Percentiles rank a stretch among this genome's conserved stretches.
phyloP scores from a whole-genome alignment of 768 basidiomycete genomes.

The Naganishia antarctica region DNA sequence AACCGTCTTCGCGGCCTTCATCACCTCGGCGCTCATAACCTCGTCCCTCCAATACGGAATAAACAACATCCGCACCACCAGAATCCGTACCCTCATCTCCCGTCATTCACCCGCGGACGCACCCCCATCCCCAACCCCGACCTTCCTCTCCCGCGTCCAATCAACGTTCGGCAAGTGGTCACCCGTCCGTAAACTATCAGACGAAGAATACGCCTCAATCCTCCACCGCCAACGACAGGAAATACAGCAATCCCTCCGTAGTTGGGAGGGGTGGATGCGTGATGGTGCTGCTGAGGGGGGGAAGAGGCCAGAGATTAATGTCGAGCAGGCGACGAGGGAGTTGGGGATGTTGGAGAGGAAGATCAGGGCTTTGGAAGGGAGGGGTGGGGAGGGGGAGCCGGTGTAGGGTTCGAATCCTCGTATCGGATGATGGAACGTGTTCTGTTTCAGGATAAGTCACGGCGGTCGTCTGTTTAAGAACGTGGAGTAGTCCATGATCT shows the following conservation, averaged over 20 bases:
- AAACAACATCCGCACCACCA: slow-evolving; percentile 63
- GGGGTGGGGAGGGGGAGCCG: not conserved
- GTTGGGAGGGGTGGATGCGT: slow-evolving; percentile 11
- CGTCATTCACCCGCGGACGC: not conserved
- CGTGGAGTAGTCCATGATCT: no score
- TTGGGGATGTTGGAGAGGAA: slow-evolving; percentile 21
- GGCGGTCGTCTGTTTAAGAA: no score
- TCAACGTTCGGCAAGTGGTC: slow-evolving; percentile 52
- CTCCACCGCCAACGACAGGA: slow-evolving; percentile 59
- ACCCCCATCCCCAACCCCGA: not conserved
- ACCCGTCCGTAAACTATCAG: slow-evolving; percentile 57
- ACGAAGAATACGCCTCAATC: slow-evolving; percentile 66
- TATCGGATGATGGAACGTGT: no score
- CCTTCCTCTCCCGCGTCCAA: slow-evolving; percentile 41
- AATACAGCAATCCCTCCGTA: slow-evolving; percentile 47
- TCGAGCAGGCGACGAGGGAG: slow-evolving; percentile 22
- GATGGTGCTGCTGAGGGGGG: not conserved
- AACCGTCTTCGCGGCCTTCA: slow-evolving; percentile 59
- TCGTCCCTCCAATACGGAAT: slow-evolving; percentile 62
- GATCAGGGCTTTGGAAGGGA: slow-evolving; percentile 17
- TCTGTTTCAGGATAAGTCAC: no score
- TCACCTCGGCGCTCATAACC: slow-evolving; percentile 60
- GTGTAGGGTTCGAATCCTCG: no score
- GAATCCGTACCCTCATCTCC: slow-evolving; percentile 59
- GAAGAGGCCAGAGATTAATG: slow-evolving; percentile 16